Evolutionary conservation across 805 yeast species (phyloP).

Genomic region (Metschnikowia arizonensis): DNA sequence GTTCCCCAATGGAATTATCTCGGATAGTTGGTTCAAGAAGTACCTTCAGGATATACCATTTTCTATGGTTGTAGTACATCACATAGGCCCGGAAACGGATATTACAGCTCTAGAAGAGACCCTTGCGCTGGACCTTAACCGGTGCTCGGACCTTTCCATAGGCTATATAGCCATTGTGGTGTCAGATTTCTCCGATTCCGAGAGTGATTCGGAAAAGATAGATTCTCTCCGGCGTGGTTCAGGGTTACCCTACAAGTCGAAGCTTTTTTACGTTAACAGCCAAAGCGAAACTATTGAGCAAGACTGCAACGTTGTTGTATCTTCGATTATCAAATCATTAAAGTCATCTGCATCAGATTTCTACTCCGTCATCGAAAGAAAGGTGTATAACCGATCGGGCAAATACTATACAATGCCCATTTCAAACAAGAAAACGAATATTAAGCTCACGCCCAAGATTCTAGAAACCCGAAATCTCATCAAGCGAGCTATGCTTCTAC

Average conservation of each 20-base stretch:
- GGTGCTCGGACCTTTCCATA: constrained; percentile 6
- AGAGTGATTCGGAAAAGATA: constrained; percentile 22
- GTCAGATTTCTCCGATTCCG: constrained; percentile 13
- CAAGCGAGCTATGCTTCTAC: constrained; percentile 33
- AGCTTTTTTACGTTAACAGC: constrained; percentile 22
- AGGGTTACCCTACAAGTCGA: constrained; percentile 28
- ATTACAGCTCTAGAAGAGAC: constrained; percentile 11
- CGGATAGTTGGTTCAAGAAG: constrained; percentile 34
- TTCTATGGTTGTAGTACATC: constrained; percentile 23
- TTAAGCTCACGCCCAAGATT: constrained; percentile 34
- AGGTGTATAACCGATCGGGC: constrained; percentile 30
- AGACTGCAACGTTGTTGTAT: constrained; percentile 30
- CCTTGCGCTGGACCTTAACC: constrained; percentile 13
- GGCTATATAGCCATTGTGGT: constrained; percentile 25
- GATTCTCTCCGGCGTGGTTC: constrained; percentile 26
- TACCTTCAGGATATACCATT: constrained; percentile 31
- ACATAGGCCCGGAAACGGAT: constrained; percentile 13
- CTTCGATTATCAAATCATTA: constrained; percentile 29
- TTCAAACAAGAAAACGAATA: constrained; percentile 22
- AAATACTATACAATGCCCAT: constrained; percentile 38
- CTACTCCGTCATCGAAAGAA: constrained; percentile 29
- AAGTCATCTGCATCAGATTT: constrained; percentile 30
- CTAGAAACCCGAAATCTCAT: constrained; percentile 36
- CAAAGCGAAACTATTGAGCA: constrained; percentile 15
- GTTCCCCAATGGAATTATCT: constrained; percentile 27